Percentiles rank a stretch among this genome's conserved stretches.
Evolutionary conservation across 768 basidiomycete species (phyloP).

Genomic region (Russula dissimulans): DNA sequence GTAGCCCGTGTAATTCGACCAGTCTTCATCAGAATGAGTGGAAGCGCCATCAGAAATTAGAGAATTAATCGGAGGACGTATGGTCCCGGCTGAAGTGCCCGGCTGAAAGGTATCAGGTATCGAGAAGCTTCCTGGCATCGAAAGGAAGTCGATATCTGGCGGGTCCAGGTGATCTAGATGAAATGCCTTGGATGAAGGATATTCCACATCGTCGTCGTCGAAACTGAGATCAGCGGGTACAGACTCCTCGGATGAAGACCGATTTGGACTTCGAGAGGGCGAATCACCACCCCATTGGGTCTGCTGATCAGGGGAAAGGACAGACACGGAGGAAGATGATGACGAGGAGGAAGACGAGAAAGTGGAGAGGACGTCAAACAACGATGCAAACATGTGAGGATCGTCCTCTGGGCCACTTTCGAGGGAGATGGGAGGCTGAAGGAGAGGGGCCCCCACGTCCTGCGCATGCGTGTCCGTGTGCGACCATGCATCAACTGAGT

Average conservation of each 20-base stretch:
- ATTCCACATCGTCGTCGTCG: conserved; percentile 3
- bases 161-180: neutral
- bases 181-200: neutral
- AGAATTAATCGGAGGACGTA: conserved; percentile 26
- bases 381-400: conserved; percentile 27
- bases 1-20: conserved; percentile 5
- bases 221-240: conserved; percentile 1
- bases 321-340: conserved; percentile 21
- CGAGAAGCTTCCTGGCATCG: conserved; percentile 7
- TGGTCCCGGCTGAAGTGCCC: conserved; percentile 40
- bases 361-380: conserved; percentile 26
- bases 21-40: conserved; percentile 15
- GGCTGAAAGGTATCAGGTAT: conserved; percentile 29
- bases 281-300: conserved; percentile 8
- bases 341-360: conserved; percentile 25
- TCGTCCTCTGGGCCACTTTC: conserved; percentile 24
- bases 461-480: conserved; percentile 6
- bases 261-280: conserved; percentile 5
- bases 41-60: conserved; percentile 7
- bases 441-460: neutral
- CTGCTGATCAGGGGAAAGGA: conserved; percentile 15
- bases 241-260: conserved; percentile 9
- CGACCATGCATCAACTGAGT: neutral
- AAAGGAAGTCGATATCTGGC: conserved; percentile 7
- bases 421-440: conserved; percentile 13